Base-by-base conservation (phyloP, 495 filamentous ascomycete genomes). In the Xylaria curta region DNA sequence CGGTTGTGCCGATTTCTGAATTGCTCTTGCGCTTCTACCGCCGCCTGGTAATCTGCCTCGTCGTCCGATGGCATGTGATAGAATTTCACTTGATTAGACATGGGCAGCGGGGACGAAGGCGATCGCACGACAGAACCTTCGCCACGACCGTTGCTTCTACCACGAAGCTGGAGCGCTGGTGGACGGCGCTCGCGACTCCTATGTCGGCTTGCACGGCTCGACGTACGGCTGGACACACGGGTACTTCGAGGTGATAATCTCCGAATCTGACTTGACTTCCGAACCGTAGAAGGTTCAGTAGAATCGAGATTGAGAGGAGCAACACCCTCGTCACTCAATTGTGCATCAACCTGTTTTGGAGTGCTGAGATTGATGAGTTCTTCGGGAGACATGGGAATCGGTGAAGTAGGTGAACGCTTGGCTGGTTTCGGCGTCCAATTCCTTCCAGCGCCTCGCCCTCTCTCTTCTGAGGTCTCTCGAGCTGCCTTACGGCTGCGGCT, bases 371-470 rank as follows among this genome's bases (percentile, higher is more conserved):
- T 87, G 75, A 89, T 88, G 74, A 92, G 74, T 70, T 96, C 93
- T 74, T 97, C 93, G 0, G 93, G 93, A 1, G 94, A 95, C 94
- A 97, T 97, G 21, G 94, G 93, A 15, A 97, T 89, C 0, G 94
- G 94, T 12, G 94, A 97, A 54, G 93, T 95, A 5, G 94, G 94
- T 7, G 94, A 97, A 6, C 93, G 87, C 77, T 97, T 97, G 8
- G 93, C 91, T 38, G 94, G 91, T 76, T 83, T 85, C 66, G 82
- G 80, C 49, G 90, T 92, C 72, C 94, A 92, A 72, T 91, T 92
- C 56, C 90, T 89, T 66, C 87, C 83, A 10, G 86, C 84, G 62
- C 85, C 86, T 47, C 91, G 87, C 24, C 91, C 92, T 53, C 92
- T 89, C 33, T 90, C 90, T 74, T 89, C 87, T 13, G 92, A 94